Percentiles rank a stretch among this genome's conserved stretches.
phyloP scores from a whole-genome alignment of 1,284 basidiomycete genomes.

The Lignosus rhinocerotis region DNA sequence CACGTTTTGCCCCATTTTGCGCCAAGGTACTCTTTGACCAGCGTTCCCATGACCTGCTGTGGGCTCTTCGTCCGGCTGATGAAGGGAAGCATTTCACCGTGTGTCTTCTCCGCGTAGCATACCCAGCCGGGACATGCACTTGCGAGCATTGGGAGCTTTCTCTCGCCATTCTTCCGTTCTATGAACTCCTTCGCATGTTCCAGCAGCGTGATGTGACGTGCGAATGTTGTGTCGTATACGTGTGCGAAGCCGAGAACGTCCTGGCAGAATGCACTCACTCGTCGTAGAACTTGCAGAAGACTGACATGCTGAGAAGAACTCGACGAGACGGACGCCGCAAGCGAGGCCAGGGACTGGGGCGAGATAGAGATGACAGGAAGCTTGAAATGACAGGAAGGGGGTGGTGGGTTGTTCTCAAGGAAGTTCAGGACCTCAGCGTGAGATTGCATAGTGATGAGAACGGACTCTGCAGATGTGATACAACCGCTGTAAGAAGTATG shows the following conservation, averaged over 20 bases:
- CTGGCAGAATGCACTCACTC: constrained; percentile 67
- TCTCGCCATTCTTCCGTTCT: constrained; percentile 54
- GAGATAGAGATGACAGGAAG: constrained; percentile 84
- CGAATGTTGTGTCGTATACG: constrained; percentile 94
- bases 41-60: constrained; percentile 91
- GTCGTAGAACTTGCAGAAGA: constrained; percentile 62
- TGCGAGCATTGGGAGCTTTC: constrained; percentile 83
- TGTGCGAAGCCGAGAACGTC: constrained; percentile 67
- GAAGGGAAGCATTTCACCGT: constrained; percentile 90
- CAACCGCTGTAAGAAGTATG: constrained; percentile 71
- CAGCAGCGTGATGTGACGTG: constrained; percentile 81
- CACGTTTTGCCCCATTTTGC: constrained; percentile 64
- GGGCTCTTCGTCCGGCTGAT: constrained; percentile 89
- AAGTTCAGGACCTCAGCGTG: constrained; percentile 88
- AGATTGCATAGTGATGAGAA: constrained; percentile 96
- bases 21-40: constrained; percentile 88
- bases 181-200: constrained; percentile 85
- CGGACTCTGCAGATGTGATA: constrained; percentile 97
- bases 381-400: constrained; percentile 42
- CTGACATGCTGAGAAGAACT: constrained; percentile 49
- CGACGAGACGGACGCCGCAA: constrained; percentile 71
- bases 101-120: constrained; percentile 98
- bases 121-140: constrained; percentile 99
- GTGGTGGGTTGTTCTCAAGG: constrained; percentile 56
- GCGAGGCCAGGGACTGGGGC: constrained; percentile 90